Evolutionary conservation across 2,329 filamentous ascomycete species (phyloP), one percentile per base, ranked within the genome.

Genomic region (Aureobasidium melanogenum): DNA sequence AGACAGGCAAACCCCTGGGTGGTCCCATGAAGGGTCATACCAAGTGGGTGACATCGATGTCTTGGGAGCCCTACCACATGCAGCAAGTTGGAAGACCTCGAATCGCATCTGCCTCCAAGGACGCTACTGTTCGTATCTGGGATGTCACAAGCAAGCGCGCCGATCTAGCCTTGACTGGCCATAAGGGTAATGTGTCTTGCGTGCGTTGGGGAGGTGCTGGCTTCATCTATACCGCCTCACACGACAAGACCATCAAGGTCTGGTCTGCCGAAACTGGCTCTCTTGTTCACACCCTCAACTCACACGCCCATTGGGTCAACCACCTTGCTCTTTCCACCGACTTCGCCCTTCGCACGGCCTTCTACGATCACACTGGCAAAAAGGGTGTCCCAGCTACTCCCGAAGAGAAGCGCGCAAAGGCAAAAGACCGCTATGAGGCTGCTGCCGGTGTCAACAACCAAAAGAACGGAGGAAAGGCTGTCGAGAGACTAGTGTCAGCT

Each of bases 241-340:
- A 96, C 71, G 93, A 97, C 77, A 95, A 95, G 79, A 93, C 88
- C 0, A 84, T 97, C 67, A 91, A 93, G 67, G 84, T 97, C 5
- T 99, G 93, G 92, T 87, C 94, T 69, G 84, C 89, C 0, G 80
- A 82, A 41, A 86, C 88, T 65, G 94, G 93, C 32, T 91, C 86
- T 2, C 78, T 97, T 24, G 79, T 91, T 58, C 89, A 94, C 72
- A 92, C 88, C 0, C 78, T 97, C 9, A 84, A 83, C 22, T 81
- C 88, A 1, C 95, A 99, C 71, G 90, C 89, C 0, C 94, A 97
- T 72, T 96, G 93, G 85, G 89, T 99, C 32, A 99, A 99, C 71
- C 91, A 97, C 70, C 82, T 99, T 24, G 91, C 94, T 0, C 81
- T 99, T 5, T 97, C 91, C 0, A 97, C 91, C 4, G 94, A 97